Conservation (phyloP, 2,329 filamentous ascomycete genomes). For the Graphium sp. region DNA sequence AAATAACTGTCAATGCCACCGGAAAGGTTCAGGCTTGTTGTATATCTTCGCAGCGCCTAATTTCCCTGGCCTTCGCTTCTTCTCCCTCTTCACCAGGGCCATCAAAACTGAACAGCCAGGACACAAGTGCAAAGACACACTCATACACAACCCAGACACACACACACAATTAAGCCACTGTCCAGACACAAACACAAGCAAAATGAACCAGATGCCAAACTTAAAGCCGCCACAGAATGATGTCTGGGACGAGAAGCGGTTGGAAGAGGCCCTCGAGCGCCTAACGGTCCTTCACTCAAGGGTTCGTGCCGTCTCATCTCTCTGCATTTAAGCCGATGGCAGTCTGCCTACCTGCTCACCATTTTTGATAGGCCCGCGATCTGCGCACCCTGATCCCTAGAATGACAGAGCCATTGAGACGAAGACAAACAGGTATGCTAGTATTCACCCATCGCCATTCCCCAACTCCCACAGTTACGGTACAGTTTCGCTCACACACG, state of each 20-base stretch:
- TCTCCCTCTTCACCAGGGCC: neutral
- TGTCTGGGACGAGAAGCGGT: constrained; percentile 27
- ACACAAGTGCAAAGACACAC: neutral
- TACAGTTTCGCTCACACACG: constrained; percentile 8
- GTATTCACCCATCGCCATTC: constrained; percentile 19
- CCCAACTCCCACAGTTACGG: neutral
- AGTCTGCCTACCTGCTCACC: neutral
- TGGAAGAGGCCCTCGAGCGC: constrained; percentile 29
- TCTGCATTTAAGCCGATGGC: neutral
- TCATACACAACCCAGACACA: neutral
- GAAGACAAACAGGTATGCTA: constrained; percentile 23
- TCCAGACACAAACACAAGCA: neutral
- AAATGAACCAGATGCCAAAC: neutral
- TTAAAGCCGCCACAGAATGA: constrained; percentile 10
- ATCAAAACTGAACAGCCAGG: neutral
- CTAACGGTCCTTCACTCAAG: constrained; percentile 38
- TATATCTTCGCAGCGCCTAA: neutral
- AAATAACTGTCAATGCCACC: neutral
- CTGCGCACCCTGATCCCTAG: constrained; percentile 30
- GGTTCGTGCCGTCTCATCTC: constrained; percentile 14
- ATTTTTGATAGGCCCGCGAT: constrained; percentile 16
- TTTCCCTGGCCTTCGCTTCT: constrained; percentile 1
- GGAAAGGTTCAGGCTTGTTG: neutral
- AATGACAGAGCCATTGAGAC: constrained; percentile 32
- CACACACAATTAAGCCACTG: neutral